Evolutionary conservation across 257 asterid species (phyloP), one percentile per base, ranked within the genome.

Genomic region (Solanum pimpinellifolium): DNA sequence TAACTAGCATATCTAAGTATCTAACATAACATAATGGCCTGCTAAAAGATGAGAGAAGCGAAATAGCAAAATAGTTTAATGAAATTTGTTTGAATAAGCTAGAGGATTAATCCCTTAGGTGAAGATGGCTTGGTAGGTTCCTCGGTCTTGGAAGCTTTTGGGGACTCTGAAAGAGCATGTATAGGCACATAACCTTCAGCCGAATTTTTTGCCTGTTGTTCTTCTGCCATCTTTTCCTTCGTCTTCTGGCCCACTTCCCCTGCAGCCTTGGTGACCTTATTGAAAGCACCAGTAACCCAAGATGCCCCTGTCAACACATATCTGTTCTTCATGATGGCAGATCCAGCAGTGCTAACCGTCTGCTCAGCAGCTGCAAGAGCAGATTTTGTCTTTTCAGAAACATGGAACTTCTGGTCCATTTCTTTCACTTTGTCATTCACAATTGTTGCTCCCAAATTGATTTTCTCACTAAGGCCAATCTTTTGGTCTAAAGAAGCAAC

Each of bases 231-330:
- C 86, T 93, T 92, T 83, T 91, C 95, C 92, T 88, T 83, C 11
- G 97, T 90, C 89, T 91, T 94, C 93, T 92, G 95, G 85, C 94
- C 92, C 59, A 93, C 94, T 84, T 93, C 97, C 42, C 88, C 96
- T 15, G 95, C 95, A 74, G 94, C 92, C 88, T 91, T 92, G 25
- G 90, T 86, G 49, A 93, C 97, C 90, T 88, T 85, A 85, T 86
- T 92, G 86, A 91, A 91, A 87, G 95, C 95, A 21, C 95, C 97
- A 23, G 95, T 90, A 39, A 93, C 93, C 97, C 97, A 94, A 12
- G 95, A 60, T 2, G 94, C 89, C 14, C 95, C 97, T 21, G 95
- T 94, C 80, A 94, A 69, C 35, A 92, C 37, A 85, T 94, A 93
- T 39, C 95, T 88, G 89, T 94, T 94, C 87, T 90, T 94, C 95